Percentiles rank a stretch among this genome's conserved stretches.
Evolutionary conservation across 805 yeast genomes (phyloP).

Genomic region (Yarrowia bubula): DNA sequence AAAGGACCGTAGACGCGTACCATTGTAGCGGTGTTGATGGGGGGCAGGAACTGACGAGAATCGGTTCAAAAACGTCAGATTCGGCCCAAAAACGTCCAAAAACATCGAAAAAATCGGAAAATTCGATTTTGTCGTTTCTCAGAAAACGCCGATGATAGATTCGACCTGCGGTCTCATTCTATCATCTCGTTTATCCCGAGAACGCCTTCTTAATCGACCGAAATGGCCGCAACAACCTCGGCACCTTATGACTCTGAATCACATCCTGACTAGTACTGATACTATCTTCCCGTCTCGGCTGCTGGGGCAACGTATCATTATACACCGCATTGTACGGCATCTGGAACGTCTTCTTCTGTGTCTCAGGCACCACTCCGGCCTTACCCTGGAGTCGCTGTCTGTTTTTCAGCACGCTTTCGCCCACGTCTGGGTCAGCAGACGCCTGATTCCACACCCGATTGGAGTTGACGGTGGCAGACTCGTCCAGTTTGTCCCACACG

Average conservation of each 20-base stretch:
- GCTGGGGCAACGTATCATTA: background rate
- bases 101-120: too few species aligned
- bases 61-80: too few species aligned
- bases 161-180: too few species aligned
- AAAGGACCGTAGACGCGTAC: too few species aligned
- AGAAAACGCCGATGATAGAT: too few species aligned
- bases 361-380: background rate
- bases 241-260: constrained; percentile 20
- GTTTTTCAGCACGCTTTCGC: constrained; percentile 2
- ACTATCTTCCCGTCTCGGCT: background rate
- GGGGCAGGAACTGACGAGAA: too few species aligned
- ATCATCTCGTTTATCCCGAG: background rate
- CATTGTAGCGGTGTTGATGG: too few species aligned
- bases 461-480: constrained; percentile 14
- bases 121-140: too few species aligned
- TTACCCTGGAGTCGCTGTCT: background rate
- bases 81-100: too few species aligned
- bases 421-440: constrained; percentile 1
- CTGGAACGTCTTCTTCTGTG: background rate
- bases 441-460: constrained; percentile 24
- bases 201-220: constrained; percentile 11
- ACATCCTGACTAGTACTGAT: background rate
- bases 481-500: constrained; percentile 24
- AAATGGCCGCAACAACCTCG: constrained; percentile 5
- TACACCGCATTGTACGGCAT: constrained; percentile 17